Evolutionary conservation across 78 protist species (phyloP), one percentile per base, ranked within the genome.

Genomic region (Dictyostelium discoideum): DNA sequence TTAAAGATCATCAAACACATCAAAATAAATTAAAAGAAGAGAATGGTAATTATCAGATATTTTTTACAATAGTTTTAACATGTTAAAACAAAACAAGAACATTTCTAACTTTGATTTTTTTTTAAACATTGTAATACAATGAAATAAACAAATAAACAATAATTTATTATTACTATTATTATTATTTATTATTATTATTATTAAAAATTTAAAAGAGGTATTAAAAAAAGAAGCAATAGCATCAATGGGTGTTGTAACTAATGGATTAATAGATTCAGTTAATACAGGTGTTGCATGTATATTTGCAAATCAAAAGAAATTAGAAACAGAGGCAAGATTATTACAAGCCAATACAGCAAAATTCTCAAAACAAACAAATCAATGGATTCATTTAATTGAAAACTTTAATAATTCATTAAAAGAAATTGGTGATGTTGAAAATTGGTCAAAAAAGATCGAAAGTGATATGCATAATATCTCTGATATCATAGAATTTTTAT

Each of bases 361-460:
- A 67, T 94, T 94, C 40, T 44, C 94, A 54, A 94, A 87, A 60
- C 97, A 94, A 84, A 85, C 94, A 22, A 90, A 84, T 87, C 93
- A 87, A 37, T 87, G 93, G 93, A 48, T 94, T 16, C 16, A 84
- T 20, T 42, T 94, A 11, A 85, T 87, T 57, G 92, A 94, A 81
- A 48, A 87, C 85, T 94, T 87, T 57, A 94, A 86, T 80, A 82
- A 72, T 32, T 77, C 97, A 40, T 72, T 87, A n/a, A 94, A 94
- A 57, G 97, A 94, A 48, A 86, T 94, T 78, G 97, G 97, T 78
- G 97, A 94, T 65, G 92, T 94, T 18, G 97, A 94, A 87, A 94
- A 94, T 79, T 94, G 97, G 97, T 84, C 93, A 5, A 78, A 81
- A 67, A 86, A 87, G n/a, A 94, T 94, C 14, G 97, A 94, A 86